Evolutionary conservation across 139 green algal genomes (phyloP).

Genomic region (Chlamydomonas sphaeroides): DNA sequence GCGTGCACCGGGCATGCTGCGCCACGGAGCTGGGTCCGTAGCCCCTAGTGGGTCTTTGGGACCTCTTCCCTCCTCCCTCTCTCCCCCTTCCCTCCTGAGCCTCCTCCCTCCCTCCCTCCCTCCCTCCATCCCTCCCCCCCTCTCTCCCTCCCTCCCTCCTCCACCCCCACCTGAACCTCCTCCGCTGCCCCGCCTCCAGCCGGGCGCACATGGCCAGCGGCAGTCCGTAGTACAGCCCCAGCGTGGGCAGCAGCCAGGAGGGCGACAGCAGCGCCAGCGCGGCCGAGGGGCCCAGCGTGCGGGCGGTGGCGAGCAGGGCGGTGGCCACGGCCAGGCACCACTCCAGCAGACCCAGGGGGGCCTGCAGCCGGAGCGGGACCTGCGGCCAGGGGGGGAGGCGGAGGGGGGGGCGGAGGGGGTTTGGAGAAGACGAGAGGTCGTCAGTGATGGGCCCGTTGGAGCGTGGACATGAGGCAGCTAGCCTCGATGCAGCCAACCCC

Average conservation of each 20-base stretch:
- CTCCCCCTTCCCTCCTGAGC: no score
- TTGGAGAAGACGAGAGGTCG: no score
- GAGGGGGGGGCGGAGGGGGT: not conserved
- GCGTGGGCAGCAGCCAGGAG: slow-evolving; percentile 16
- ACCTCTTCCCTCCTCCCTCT: no score
- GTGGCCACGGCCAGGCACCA: not conserved
- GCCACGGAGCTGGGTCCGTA: no score
- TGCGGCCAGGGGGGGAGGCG: not conserved
- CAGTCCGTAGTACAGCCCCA: slow-evolving; percentile 1
- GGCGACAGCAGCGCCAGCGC: not conserved
- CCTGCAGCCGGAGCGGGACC: slow-evolving; percentile 3
- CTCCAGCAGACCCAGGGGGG: slow-evolving; percentile 17
- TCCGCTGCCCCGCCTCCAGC: not conserved
- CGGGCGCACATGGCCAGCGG: not conserved
- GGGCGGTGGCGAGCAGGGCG: not conserved
- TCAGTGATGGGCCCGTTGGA: not conserved
- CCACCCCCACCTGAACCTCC: slow-evolving; percentile 1
- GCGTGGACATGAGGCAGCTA: not conserved
- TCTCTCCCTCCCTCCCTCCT: no score
- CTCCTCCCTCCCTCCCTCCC: no score
- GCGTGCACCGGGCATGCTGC: no score
- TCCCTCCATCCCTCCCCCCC: no score
- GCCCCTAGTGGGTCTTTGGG: no score
- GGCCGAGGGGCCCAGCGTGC: slow-evolving; percentile 6
- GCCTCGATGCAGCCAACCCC: no score